Percentiles rank a stretch among this genome's conserved stretches.
These are phyloP conservation scores for Potentilla sterilis DNA, from an alignment of 306 rosid species.

Conservation along the genomic window DNA sequence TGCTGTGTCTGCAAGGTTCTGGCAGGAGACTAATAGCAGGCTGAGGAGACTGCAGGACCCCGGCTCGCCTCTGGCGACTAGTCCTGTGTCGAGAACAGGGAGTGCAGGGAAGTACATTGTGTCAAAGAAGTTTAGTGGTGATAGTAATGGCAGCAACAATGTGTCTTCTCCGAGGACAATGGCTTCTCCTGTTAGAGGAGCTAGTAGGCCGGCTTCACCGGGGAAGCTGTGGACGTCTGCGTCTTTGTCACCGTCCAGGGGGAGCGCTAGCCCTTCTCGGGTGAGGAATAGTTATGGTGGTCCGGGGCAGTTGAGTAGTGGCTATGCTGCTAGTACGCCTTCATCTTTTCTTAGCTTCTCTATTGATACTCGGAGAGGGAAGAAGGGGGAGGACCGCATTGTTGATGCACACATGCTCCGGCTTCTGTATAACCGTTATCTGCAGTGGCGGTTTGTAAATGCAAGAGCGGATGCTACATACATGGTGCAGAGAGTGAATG, in stretches of 20 bases:
- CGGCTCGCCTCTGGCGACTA: slow-evolving; percentile 73
- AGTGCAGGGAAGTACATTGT: slow-evolving; percentile 50
- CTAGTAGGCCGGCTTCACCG: slow-evolving; percentile 77
- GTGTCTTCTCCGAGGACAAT: slow-evolving; percentile 62
- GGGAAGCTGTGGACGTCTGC: slow-evolving; percentile 77
- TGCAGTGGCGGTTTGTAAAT: slow-evolving; percentile 97
- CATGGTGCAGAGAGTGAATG: slow-evolving; percentile 76
- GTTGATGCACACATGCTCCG: slow-evolving; percentile 88
- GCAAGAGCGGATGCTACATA: slow-evolving; percentile 91
- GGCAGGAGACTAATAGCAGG: slow-evolving; percentile 98
- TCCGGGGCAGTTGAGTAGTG: slow-evolving; percentile 48
- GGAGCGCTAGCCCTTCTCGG: slow-evolving; percentile 73
- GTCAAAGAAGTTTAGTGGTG: slow-evolving; percentile 59
- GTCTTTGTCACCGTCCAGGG: slow-evolving; percentile 68
- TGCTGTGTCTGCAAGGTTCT: slow-evolving; percentile 80
- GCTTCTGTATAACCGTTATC: slow-evolving; percentile 83
- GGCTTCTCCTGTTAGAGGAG: slow-evolving; percentile 80
- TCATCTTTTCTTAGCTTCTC: slow-evolving; percentile 83
- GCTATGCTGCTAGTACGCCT: slow-evolving; percentile 50
- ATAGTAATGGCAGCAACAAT: slow-evolving; percentile 31
- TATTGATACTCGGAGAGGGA: slow-evolving; percentile 88
- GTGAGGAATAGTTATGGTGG: slow-evolving; percentile 63
- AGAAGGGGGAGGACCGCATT: slow-evolving; percentile 90
- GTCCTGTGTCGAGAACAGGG: slow-evolving; percentile 55
- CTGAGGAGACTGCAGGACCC: slow-evolving; percentile 90